Evolutionary conservation across 257 asterid species (phyloP).

Genomic region (Oldenlandia corymbosa): DNA sequence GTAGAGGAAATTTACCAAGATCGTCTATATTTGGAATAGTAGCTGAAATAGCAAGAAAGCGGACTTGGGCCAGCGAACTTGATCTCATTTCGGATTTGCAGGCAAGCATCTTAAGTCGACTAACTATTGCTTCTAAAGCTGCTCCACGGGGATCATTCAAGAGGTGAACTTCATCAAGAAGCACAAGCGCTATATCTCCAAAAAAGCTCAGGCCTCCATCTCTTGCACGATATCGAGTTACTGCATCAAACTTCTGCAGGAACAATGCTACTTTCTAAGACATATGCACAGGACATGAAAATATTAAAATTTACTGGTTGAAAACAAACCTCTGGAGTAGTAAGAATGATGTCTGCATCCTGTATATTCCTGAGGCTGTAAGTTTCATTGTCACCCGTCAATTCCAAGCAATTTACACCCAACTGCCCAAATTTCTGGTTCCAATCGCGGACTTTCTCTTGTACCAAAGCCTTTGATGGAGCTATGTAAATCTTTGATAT

Average conservation of each 20-base stretch:
- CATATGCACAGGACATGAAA: not conserved
- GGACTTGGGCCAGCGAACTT: constrained; percentile 71
- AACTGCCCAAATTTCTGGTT: constrained; percentile 67
- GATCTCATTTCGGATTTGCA: constrained; percentile 71
- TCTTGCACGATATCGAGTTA: constrained; percentile 77
- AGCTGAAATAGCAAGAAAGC: constrained; percentile 93
- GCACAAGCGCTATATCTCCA: constrained; percentile 87
- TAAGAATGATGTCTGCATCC: constrained; percentile 90
- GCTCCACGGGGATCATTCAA: constrained; percentile 98
- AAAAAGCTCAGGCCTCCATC: constrained; percentile 96
- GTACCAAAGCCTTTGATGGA: constrained; percentile 97
- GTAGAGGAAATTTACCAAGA: constrained; percentile 48
- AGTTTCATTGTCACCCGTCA: constrained; percentile 88
- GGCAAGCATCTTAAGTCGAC: constrained; percentile 91
- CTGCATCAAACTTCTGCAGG: constrained; percentile 86
- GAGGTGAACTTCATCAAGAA: constrained; percentile 96
- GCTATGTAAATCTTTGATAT: constrained; percentile 67
- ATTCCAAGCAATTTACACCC: constrained; percentile 81
- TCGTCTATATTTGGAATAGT: constrained; percentile 85
- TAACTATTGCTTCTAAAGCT: constrained; percentile 85
- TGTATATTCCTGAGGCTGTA: constrained; percentile 60
- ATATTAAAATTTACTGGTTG: not conserved
- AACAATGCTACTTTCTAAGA: constrained; percentile 18
- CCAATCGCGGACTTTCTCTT: constrained; percentile 92
- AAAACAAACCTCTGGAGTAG: constrained; percentile 83